Evolutionary conservation across 1,284 basidiomycete species (phyloP).

Genomic region (Trametes polyzona): DNA sequence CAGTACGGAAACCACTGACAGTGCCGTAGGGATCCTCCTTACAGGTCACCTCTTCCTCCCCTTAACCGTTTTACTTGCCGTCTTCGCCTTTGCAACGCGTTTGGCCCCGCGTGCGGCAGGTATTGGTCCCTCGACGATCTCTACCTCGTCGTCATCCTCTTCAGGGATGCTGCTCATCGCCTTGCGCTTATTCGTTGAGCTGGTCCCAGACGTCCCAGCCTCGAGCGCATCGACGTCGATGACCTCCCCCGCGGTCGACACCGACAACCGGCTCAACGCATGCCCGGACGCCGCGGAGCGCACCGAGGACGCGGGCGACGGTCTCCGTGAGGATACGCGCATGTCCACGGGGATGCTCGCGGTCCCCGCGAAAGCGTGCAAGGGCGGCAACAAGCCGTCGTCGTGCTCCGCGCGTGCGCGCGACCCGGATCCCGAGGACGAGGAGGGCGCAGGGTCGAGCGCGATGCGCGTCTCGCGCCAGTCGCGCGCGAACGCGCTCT

Average conservation of each 20-base stretch:
- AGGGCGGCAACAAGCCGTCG: constrained; percentile 34
- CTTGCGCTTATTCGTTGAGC: constrained; percentile 50
- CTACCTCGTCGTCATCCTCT: constrained; percentile 56
- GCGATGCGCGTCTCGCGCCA: constrained; percentile 68
- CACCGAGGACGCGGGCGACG: constrained; percentile 39
- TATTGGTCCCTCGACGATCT: constrained; percentile 53
- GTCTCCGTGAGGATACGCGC: constrained; percentile 28
- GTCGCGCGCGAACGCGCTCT: constrained; percentile 71
- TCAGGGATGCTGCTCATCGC: constrained; percentile 34
- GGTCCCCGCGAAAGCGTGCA: constrained; percentile 24
- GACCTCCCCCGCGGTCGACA: constrained; percentile 35
- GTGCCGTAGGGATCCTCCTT: no score
- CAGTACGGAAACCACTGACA: no score
- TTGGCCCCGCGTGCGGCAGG: constrained; percentile 35
- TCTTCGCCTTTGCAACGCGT: constrained; percentile 42
- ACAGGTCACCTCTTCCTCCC: constrained; percentile 22
- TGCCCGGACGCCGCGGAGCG: constrained; percentile 35
- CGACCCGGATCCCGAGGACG: background rate
- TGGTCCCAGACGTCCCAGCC: constrained; percentile 22
- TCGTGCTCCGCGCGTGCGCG: constrained; percentile 32
- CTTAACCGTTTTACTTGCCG: constrained; percentile 36
- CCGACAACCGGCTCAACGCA: constrained; percentile 39
- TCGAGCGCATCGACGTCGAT: constrained; percentile 39
- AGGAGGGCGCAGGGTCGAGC: constrained; percentile 26
- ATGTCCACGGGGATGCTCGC: constrained; percentile 4